Base-by-base conservation (phyloP, 2,329 filamentous ascomycete species). In the Xylaria sp. region DNA sequence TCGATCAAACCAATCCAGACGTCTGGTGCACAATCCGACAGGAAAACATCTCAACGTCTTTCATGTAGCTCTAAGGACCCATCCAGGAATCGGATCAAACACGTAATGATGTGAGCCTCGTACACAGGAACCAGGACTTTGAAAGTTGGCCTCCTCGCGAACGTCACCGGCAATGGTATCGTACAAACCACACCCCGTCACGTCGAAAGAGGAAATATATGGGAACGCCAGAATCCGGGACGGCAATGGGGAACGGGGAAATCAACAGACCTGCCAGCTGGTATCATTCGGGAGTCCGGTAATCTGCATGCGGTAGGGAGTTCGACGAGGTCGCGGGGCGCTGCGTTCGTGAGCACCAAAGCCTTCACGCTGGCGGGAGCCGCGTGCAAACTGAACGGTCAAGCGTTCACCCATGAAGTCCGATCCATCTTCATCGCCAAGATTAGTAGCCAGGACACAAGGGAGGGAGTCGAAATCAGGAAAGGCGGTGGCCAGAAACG, bases 191-290 rank as follows among this genome's bases (percentile, higher is more conserved):
- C 55, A 65, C 66, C 63, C 65, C 62, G 64, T 62, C 60, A 62
- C 65, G 66, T 64, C 66, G 63, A 66, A 63, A 66, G 65, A 66
- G 63, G 64, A 56, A 64, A 67, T 63, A 62, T 53, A 68, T 58
- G 58, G 65, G 63, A 61, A 68, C 68, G 66, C 68, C 73, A 70
- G 69, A 72, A 69, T 75, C 73, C 74, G 61, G 66, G 64, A 59
- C 63, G 67, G 71, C 71, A 77, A 74, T 72, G 71, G 72, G 73
- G 75, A 82, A 83, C 78, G 79, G 80, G 84, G 80, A 80, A 76
- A 75, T 74, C 75, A 80, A 90, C 94, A 94, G 89, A 99, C 94
- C 94, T 99, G 94, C 94, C 94, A 99, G 86, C 92, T 97, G 83
- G 94, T 99, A 83, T 97, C 93, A 80, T 86, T 87, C 75, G 93